Evolutionary conservation across 1,284 basidiomycete species (phyloP).

Genomic region (Cystobasidium slooffiae): DNA sequence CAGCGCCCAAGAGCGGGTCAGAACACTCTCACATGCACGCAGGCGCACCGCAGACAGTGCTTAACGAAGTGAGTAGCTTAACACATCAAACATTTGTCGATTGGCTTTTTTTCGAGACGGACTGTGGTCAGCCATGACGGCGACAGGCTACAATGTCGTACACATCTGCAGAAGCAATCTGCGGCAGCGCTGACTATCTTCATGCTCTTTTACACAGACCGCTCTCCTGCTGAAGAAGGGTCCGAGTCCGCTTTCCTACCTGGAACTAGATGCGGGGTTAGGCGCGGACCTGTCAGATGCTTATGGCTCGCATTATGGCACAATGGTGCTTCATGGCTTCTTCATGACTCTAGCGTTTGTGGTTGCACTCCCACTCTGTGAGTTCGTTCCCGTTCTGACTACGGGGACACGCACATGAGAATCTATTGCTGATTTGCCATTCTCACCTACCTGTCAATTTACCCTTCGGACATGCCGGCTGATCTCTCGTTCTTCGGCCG

Average conservation of each 20-base stretch:
- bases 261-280: conserved; percentile 21
- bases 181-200: too few species aligned
- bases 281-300: conserved; percentile 8
- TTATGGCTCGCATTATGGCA: conserved; percentile 33
- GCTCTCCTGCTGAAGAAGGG: conserved; percentile 5
- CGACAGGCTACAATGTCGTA: background rate
- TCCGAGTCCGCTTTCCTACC: conserved; percentile 22
- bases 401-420: too few species aligned
- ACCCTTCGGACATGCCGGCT: background rate
- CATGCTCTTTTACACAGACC: too few species aligned
- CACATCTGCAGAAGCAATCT: too few species aligned
- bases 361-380: conserved; percentile 22
- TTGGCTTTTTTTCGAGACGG: background rate
- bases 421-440: background rate
- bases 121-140: too few species aligned
- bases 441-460: background rate
- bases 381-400: conserved; percentile 5
- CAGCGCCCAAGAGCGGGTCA: background rate
- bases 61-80: conserved; percentile 21
- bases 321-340: conserved; percentile 20
- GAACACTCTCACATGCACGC: conserved; percentile 31
- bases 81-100: background rate
- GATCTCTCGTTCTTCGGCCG: background rate
- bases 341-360: conserved; percentile 33
- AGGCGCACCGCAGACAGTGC: conserved; percentile 24